Base-by-base conservation (phyloP, 768 basidiomycete genomes). In the Suillus variegatus region DNA sequence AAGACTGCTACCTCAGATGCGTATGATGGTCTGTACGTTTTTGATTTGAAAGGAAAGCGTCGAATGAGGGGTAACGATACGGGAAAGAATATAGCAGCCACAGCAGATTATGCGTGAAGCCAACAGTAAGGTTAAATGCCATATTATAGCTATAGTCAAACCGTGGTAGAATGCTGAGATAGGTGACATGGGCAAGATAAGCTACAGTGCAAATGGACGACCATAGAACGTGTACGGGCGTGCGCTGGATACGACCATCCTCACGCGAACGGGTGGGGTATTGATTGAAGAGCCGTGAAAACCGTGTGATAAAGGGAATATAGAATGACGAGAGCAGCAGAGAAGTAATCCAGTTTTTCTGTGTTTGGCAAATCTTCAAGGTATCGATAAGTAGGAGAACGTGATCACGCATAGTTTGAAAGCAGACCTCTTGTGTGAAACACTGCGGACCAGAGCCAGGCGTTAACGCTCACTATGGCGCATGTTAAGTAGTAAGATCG, bases 81-180 rank as follows among this genome's bases (percentile, higher is more conserved):
- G 25, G 85, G 88, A 55, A 88, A 78, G 91, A 81, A 77, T 92
- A 99, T 14, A 85, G 62, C 38, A 89, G 73, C 97, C 97, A 99
- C 18, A 97, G 75, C 35, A 85, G 44, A 75, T 97, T 95, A 77
- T 98, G 95, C 1, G 80, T 65, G 41, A 95, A 69, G 2, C 94
- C 97, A 65, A 98, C 68, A 64, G 78, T 68, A 70, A 95, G 77
- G 77, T 94, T 95, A 82, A 93, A 94, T 0, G 81, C 74, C 77
- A 97, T 93, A 82, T 99, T 98, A 82, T 97, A 99, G 8, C 89
- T 79, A 75, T 99, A 99, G 79, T 96, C 90, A 79, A 97, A 97
- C 61, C 90, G 87, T 35, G 90, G 89, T 54, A 89, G 84, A 16
- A 89, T 74, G 54, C 83, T 83, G 51, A 98, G 82, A 79, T 98